Conservation (phyloP, 23 red algal species). For the Gracilariopsis chorda region DNA sequence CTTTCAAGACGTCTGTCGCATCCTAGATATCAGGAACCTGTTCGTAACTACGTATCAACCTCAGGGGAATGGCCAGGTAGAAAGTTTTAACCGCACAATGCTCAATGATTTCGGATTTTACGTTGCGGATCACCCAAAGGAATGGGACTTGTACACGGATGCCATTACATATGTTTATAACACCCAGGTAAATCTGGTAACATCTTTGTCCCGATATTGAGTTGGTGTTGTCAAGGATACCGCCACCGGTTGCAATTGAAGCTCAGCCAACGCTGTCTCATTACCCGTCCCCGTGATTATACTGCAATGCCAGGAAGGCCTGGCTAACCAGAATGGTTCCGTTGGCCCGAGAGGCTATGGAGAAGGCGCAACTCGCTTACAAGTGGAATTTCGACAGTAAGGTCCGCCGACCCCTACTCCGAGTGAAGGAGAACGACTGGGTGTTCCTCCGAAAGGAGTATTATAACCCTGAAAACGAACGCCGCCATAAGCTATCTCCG, state of each 20-base stretch:
- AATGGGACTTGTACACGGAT: conserved; percentile 17
- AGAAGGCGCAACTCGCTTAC: background rate
- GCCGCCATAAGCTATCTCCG: background rate
- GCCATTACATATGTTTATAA: too few species aligned
- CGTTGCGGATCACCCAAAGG: background rate
- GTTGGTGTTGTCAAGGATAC: background rate
- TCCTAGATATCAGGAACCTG: conserved; percentile 5
- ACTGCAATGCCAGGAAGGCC: background rate
- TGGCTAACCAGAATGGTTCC: background rate
- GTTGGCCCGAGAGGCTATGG: background rate
- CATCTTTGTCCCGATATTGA: background rate
- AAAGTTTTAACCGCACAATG: conserved; percentile 14
- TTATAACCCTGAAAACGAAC: background rate
- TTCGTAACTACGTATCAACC: conserved; percentile 1
- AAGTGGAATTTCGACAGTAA: background rate
- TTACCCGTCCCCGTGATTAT: background rate
- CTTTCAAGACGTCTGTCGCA: too few species aligned
- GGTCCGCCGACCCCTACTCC: background rate
- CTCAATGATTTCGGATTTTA: background rate
- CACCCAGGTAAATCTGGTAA: background rate
- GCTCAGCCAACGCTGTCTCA: background rate
- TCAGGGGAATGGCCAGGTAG: conserved; percentile 13
- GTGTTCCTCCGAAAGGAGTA: background rate
- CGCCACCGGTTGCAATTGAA: background rate
- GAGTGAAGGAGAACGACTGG: background rate